Conservation (phyloP, 1,284 basidiomycete genomes). For the Tilletia setariae region DNA sequence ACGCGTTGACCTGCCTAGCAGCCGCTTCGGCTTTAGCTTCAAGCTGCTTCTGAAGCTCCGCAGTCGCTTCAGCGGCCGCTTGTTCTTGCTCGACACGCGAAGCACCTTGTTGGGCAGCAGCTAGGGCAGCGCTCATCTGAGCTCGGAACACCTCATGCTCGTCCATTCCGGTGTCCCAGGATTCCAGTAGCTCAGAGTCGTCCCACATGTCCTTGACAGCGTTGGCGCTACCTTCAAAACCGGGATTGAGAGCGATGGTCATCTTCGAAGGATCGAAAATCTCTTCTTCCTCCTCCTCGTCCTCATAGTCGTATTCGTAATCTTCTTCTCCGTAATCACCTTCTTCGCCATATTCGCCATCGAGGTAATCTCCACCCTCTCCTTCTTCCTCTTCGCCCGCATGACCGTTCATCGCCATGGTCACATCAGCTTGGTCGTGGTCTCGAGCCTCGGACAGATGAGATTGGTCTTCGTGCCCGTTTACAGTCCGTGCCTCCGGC, state of each 20-base stretch:
- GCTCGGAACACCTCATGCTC: slow-evolving; percentile 27
- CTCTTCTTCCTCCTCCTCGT: neutral
- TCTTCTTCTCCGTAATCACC: neutral
- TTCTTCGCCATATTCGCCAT: neutral
- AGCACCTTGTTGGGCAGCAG: neutral
- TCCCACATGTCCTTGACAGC: slow-evolving; percentile 27
- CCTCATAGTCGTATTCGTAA: neutral
- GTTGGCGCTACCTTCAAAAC: neutral
- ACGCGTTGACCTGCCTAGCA: neutral
- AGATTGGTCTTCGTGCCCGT: no score
- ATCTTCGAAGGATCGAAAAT: neutral
- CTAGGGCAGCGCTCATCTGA: neutral
- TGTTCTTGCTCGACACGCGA: neutral
- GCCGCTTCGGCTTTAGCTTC: neutral
- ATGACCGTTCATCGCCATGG: neutral
- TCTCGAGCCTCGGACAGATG: no score
- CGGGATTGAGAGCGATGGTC: neutral
- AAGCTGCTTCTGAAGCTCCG: neutral
- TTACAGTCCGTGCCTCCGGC: no score
- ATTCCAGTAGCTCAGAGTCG: slow-evolving; percentile 25
- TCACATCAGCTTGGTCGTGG: no score
- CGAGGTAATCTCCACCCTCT: neutral
- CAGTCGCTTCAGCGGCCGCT: neutral
- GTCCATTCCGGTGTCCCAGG: slow-evolving; percentile 25
- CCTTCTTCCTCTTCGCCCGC: neutral